These are phyloP conservation scores for Penicillium tannophilum DNA, from an alignment of 495 filamentous ascomycete species.

Conservation along the genomic window DNA sequence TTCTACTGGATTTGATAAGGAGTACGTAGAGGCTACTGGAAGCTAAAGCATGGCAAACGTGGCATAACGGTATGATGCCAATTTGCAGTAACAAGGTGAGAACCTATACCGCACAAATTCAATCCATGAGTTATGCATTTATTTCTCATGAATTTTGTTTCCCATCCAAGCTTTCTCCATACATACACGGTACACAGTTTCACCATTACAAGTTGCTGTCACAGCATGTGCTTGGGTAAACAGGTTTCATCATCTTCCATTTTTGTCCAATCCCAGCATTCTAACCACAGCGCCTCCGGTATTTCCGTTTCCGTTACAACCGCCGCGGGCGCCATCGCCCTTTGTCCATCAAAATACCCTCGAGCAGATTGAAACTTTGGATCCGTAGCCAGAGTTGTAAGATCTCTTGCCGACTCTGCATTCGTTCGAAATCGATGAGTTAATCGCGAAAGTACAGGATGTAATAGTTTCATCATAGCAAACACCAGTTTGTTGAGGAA, in stretches of 20 bases:
- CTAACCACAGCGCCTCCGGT: neutral
- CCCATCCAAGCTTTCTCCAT: too few species aligned
- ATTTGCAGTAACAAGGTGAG: too few species aligned
- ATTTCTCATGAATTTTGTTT: neutral
- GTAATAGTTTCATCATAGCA: neutral
- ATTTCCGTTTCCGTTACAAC: neutral
- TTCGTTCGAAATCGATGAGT: neutral
- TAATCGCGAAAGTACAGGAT: neutral
- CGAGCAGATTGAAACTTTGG: neutral
- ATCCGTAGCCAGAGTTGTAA: neutral
- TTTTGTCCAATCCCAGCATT: neutral
- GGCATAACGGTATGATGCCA: too few species aligned
- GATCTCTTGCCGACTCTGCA: neutral
- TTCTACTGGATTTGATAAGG: too few species aligned
- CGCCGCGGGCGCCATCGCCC: neutral
- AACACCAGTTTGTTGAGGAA: conserved; percentile 37
- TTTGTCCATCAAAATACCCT: neutral
- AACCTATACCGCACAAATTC: too few species aligned
- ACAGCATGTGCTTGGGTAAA: neutral
- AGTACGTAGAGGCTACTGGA: too few species aligned
- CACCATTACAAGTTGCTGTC: neutral
- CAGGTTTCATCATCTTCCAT: neutral
- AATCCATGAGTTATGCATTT: too few species aligned
- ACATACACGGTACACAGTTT: too few species aligned
- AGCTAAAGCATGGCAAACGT: too few species aligned